Conservation (phyloP, 2,329 filamentous ascomycete genomes). For the Verticillium tricorpus region DNA sequence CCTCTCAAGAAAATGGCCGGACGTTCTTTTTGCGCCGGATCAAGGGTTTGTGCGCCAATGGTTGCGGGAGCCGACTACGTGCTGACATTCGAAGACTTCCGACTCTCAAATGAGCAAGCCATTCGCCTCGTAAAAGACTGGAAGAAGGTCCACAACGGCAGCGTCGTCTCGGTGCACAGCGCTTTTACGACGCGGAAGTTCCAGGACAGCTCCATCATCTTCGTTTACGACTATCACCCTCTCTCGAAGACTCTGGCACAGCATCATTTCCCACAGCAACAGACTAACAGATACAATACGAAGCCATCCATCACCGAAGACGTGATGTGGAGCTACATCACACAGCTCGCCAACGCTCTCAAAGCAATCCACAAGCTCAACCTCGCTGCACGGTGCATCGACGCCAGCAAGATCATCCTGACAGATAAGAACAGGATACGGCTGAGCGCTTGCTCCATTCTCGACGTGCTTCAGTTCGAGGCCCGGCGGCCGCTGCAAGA, state of each 20-base stretch:
- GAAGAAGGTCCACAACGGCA: constrained; percentile 78
- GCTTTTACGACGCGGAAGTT: constrained; percentile 92
- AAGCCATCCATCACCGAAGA: constrained; percentile 60
- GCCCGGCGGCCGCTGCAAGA: constrained; percentile 63
- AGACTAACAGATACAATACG: constrained; percentile 37
- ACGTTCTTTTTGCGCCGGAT: constrained; percentile 84
- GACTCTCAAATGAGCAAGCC: constrained; percentile 82
- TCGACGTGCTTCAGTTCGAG: constrained; percentile 86
- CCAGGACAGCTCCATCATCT: constrained; percentile 88
- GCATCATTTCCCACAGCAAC: constrained; percentile 57
- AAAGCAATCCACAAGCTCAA: constrained; percentile 78
- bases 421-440: constrained; percentile 89
- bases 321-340: constrained; percentile 84
- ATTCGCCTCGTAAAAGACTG: constrained; percentile 84
- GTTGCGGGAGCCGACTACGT: constrained; percentile 1
- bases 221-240: constrained; percentile 91
- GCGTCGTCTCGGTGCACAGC: constrained; percentile 81
- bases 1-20: constrained; percentile 81
- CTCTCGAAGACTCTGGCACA: constrained; percentile 86
- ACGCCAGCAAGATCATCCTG: constrained; percentile 81
- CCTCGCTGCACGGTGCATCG: constrained; percentile 80
- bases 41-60: constrained; percentile 53
- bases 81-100: constrained; percentile 55
- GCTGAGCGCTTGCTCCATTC: constrained; percentile 79
- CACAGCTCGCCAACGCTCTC: constrained; percentile 84